Conservation (phyloP, 2,329 filamentous ascomycete species). For the Sclerotinia glacialis region DNA sequence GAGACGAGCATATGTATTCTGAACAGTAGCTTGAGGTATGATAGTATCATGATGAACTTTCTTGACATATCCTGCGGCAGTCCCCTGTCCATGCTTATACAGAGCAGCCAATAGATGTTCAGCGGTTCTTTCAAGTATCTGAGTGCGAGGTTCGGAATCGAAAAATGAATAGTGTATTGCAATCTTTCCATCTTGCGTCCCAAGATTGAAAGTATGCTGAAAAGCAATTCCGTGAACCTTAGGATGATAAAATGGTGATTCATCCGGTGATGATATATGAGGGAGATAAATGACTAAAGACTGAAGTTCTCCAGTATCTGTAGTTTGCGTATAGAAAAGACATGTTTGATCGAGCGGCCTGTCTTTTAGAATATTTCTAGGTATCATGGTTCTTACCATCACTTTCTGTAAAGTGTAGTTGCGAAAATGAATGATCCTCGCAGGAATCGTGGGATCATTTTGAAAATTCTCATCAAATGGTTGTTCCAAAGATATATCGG, state of each 20-base stretch:
- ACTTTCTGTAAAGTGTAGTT: conserved; percentile 54
- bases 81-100: conserved; percentile 70
- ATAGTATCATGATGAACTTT: conserved; percentile 80
- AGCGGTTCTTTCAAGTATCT: conserved; percentile 63
- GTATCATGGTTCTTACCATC: conserved; percentile 74
- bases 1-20: conserved; percentile 76
- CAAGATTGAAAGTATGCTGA: conserved; percentile 61
- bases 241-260: conserved; percentile 87
- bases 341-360: conserved; percentile 77
- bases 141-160: conserved; percentile 35
- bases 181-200: conserved; percentile 47
- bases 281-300: conserved; percentile 75
- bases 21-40: conserved; percentile 71
- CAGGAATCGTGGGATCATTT: conserved; percentile 37
- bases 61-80: conserved; percentile 68
- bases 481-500: conserved; percentile 65
- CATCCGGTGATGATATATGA: conserved; percentile 58
- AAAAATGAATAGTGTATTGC: conserved; percentile 62
- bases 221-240: conserved; percentile 71
- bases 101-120: conserved; percentile 65
- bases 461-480: conserved; percentile 38
- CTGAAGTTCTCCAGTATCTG: conserved; percentile 36
- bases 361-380: conserved; percentile 77
- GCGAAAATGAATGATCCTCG: conserved; percentile 47
- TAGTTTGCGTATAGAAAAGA: conserved; percentile 56